Evolutionary conservation across 225 moss, liverwort and hornwort genomes (phyloP).

Genomic region (Polytrichum commune): DNA sequence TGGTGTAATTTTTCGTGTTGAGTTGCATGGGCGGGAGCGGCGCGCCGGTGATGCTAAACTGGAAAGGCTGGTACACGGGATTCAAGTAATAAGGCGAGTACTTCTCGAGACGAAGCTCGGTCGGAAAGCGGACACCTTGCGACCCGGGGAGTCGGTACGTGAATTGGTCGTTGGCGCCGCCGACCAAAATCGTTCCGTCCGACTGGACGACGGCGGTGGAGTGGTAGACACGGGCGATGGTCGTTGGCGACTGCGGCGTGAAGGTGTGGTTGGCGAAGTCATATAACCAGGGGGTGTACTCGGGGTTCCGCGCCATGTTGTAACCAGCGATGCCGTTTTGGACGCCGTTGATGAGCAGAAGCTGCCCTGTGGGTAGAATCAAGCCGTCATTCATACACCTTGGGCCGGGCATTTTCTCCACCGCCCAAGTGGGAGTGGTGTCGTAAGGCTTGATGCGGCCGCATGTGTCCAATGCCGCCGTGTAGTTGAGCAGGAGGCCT

Average conservation of each 20-base stretch:
- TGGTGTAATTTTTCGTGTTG: not conserved
- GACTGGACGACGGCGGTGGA: constrained; percentile 39
- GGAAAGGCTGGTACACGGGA: not conserved
- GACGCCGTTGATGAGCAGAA: constrained; percentile 42
- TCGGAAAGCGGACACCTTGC: constrained; percentile 28
- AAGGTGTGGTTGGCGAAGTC: not conserved
- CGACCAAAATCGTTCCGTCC: constrained; percentile 34
- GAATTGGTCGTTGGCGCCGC: constrained; percentile 43
- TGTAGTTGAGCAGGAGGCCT: constrained; percentile 1
- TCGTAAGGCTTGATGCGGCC: constrained; percentile 28
- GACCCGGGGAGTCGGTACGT: not conserved
- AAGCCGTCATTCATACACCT: constrained; percentile 41
- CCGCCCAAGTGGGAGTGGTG: constrained; percentile 16
- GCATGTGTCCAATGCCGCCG: constrained; percentile 32
- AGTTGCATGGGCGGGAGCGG: constrained; percentile 3
- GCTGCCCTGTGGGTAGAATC: constrained; percentile 30
- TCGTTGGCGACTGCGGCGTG: constrained; percentile 7
- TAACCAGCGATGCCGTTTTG: constrained; percentile 32
- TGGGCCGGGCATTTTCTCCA: constrained; percentile 46
- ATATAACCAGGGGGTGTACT: constrained; percentile 30
- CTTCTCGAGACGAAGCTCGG: constrained; percentile 34
- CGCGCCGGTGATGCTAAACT: constrained; percentile 8
- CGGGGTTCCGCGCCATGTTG: constrained; percentile 21
- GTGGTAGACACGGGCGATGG: constrained; percentile 41
- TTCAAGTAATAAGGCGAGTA: constrained; percentile 43